Evolutionary conservation across 1,284 basidiomycete genomes (phyloP), one percentile per base, ranked within the genome.

Genomic region (Coriolopsis trogii): DNA sequence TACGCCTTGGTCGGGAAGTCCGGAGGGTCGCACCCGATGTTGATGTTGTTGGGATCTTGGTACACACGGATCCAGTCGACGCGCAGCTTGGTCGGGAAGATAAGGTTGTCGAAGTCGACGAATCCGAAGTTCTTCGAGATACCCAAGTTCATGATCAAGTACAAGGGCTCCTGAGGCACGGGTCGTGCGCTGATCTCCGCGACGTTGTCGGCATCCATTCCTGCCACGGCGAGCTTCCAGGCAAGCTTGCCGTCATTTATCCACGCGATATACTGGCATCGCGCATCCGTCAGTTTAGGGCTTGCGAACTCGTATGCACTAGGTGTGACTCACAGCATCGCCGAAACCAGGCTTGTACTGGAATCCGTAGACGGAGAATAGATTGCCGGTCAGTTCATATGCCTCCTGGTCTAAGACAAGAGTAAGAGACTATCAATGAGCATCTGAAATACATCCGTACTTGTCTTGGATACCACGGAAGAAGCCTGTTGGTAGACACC

Each of bases 61-160:
- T 93, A 94, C 3, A 95, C 86, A 7, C 93, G 81, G 37, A 95
- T 80, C 70, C 85, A 96, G 64, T 97, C 93, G 47, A 96, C 73
- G 23, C 74, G 72, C 87, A 95, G 87, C 7, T 73, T 77, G 1
- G 76, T 68, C 1, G 92, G 92, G 73, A 91, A 93, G 2, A 66
- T 70, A 34, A 94, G 73, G 46, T 87, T 72, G 0, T 76, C 67
- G 42, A 88, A 74, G 67, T 93, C 82, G 39, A 92, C 83, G 4
- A 60, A 49, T 31, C 87, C 88, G 61, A 95, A 93, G 62, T 89
- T 87, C 28, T 72, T 70, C 3, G 91, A 93, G 67, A 95, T 85
- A 43, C 91, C 93, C 62, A 95, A 72, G 66, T 93, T 93, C 56
- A 80, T 71, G 60, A 95, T 82, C 62, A 95, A 77, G 67, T 93